These are phyloP conservation scores for Begonia loranthoides DNA, from an alignment of 306 rosid species.

Conservation along the genomic window DNA sequence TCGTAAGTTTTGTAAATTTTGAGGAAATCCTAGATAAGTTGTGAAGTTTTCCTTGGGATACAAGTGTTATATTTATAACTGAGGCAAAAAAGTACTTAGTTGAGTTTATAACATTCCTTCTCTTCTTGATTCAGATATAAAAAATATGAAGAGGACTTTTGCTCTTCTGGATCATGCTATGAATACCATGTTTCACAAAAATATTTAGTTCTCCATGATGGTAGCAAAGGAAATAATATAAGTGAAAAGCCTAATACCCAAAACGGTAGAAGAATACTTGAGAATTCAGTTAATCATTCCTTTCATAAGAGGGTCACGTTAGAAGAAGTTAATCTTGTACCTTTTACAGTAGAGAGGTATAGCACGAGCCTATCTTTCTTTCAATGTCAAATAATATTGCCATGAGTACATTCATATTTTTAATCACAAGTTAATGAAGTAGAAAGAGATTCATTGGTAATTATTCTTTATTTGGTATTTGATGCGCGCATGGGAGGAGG, in stretches of 20 bases:
- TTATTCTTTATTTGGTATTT: no score
- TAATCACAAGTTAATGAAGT: no score
- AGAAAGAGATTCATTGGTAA: no score
- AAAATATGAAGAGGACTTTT: slow-evolving; percentile 38
- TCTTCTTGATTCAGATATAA: slow-evolving; percentile 31
- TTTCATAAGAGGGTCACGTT: slow-evolving; percentile 37
- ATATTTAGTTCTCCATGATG: slow-evolving; percentile 35
- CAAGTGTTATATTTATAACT: no score
- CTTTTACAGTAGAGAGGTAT: slow-evolving; percentile 48
- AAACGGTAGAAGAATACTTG: slow-evolving; percentile 25
- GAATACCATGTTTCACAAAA: slow-evolving; percentile 31
- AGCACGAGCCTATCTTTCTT: slow-evolving; percentile 3
- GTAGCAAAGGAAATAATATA: slow-evolving; percentile 24
- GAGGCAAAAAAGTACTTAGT: no score
- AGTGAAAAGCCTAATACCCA: slow-evolving; percentile 36
- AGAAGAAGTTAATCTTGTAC: slow-evolving; percentile 27
- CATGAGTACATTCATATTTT: no score
- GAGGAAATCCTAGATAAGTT: no score
- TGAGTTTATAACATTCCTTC: slow-evolving; percentile 2
- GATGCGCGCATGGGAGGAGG: no score
- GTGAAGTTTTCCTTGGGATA: no score
- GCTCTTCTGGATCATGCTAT: slow-evolving; percentile 33
- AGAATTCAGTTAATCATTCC: slow-evolving; percentile 15
- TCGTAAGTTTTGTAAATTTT: no score
- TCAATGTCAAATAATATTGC: no score